Evolutionary conservation across 2,329 filamentous ascomycete genomes (phyloP).

Genomic region (Nothopassalora personata): DNA sequence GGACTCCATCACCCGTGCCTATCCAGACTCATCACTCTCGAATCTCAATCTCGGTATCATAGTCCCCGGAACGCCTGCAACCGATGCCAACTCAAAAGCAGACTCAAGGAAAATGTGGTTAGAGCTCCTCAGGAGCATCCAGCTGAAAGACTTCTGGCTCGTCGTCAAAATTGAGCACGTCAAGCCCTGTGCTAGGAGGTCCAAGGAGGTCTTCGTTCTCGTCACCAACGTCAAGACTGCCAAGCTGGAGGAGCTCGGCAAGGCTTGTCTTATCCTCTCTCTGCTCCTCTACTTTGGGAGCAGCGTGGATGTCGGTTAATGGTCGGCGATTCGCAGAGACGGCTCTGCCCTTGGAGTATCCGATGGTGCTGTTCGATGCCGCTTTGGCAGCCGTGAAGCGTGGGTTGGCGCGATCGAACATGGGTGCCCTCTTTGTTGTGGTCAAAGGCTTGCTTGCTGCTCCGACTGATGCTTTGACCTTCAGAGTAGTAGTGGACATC

Average conservation of each 20-base stretch:
- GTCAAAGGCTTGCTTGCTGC: conserved; percentile 14
- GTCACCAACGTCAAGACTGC: conserved; percentile 15
- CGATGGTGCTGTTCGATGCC: conserved; percentile 74
- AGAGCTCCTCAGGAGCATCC: conserved; percentile 16
- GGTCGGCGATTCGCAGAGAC: conserved; percentile 38
- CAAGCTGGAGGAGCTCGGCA: conserved; percentile 24
- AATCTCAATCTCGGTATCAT: not conserved
- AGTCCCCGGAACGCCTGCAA: not conserved
- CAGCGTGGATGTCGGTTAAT: conserved; percentile 19
- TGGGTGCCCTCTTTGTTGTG: conserved; percentile 12
- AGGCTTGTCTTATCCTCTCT: conserved; percentile 16
- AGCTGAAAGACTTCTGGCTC: conserved; percentile 21
- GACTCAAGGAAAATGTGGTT: not conserved
- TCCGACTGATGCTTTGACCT: conserved; percentile 37
- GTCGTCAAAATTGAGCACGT: conserved; percentile 6
- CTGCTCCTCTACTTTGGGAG: conserved; percentile 4
- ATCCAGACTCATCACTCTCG: not conserved
- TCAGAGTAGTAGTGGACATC: conserved; percentile 36
- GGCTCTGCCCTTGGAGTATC: conserved; percentile 72
- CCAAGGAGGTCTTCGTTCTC: conserved; percentile 12
- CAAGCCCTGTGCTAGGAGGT: not conserved
- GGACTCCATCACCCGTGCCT: not conserved
- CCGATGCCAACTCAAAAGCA: not conserved
- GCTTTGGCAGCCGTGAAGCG: conserved; percentile 58
- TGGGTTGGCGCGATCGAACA: conserved; percentile 32